These are phyloP conservation scores for Euryodendron excelsum DNA, from an alignment of 148 eudicot genomes.

Conservation along the genomic window DNA sequence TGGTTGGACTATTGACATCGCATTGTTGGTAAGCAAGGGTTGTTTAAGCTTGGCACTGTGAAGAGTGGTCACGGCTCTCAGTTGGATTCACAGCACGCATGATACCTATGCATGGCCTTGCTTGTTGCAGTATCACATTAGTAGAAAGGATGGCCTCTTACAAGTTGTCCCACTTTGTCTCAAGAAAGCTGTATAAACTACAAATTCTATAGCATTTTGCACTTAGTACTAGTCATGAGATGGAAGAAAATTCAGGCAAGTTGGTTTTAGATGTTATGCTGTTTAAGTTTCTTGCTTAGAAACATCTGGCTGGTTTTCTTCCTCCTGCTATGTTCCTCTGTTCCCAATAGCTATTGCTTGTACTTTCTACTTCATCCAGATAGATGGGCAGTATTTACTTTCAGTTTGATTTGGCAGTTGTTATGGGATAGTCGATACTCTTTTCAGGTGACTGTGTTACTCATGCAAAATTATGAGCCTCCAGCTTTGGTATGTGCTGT, in stretches of 20 bases:
- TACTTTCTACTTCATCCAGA: not conserved
- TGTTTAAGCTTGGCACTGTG: not conserved
- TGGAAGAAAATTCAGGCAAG: not conserved
- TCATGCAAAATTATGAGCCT: constrained; percentile 56
- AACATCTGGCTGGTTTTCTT: not conserved
- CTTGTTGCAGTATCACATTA: not conserved
- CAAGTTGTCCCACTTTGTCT: not conserved
- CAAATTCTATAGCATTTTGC: not conserved
- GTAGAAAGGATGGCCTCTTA: not conserved
- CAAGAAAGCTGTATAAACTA: not conserved
- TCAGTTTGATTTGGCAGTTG: not conserved
- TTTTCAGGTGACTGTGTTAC: constrained; percentile 62
- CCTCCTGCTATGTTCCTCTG: not conserved
- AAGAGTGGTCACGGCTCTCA: not conserved
- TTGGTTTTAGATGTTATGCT: not conserved
- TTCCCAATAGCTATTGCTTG: not conserved
- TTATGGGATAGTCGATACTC: not conserved
- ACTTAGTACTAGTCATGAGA: not conserved
- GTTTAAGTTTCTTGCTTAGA: constrained; percentile 4
- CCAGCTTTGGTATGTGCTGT: constrained; percentile 71
- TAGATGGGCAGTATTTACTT: not conserved
- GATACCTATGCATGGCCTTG: not conserved
- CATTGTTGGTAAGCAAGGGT: not conserved
- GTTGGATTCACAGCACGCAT: not conserved
- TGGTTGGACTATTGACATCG: not conserved